phyloP scores from a whole-genome alignment of 2,329 filamentous ascomycete species.

The Xylariaceae sp. region DNA sequence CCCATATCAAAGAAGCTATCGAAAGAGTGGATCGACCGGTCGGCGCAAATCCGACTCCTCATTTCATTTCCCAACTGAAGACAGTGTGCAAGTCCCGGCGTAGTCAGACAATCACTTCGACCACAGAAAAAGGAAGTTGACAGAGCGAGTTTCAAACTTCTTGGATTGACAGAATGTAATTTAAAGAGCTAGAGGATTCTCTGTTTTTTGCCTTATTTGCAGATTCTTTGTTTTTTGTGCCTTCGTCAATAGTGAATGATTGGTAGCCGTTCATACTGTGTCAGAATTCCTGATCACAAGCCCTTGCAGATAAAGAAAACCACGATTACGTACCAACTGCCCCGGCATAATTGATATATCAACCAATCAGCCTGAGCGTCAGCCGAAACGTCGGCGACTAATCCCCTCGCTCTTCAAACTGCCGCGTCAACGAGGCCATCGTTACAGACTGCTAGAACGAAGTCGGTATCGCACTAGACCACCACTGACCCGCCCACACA shows the following conservation, averaged over 20 bases:
- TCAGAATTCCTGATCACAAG: neutral
- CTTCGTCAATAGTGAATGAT: too few species aligned
- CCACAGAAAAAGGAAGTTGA: too few species aligned
- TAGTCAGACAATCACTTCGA: too few species aligned
- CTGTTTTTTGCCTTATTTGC: too few species aligned
- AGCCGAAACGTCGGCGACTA: neutral
- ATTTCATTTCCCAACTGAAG: too few species aligned
- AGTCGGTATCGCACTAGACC: slow-evolving; percentile 12
- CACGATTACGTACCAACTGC: slow-evolving; percentile 13
- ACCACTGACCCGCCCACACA: neutral
- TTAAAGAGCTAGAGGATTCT: too few species aligned
- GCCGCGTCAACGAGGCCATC: neutral
- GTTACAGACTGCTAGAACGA: slow-evolving; percentile 3
- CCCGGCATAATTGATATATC: neutral
- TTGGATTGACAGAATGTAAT: too few species aligned
- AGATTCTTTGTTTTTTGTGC: too few species aligned
- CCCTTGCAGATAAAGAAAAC: neutral
- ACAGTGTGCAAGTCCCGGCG: too few species aligned
- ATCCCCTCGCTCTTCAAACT: neutral
- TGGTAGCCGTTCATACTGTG: too few species aligned
- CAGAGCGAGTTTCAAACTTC: too few species aligned
- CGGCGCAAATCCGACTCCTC: neutral
- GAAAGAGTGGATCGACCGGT: neutral
- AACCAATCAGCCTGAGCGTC: slow-evolving; percentile 15
- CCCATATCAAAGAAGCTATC: neutral